Base-by-base conservation (phyloP, 2,329 filamentous ascomycete species). In the Stagonosporopsis cucurbitacearum region DNA sequence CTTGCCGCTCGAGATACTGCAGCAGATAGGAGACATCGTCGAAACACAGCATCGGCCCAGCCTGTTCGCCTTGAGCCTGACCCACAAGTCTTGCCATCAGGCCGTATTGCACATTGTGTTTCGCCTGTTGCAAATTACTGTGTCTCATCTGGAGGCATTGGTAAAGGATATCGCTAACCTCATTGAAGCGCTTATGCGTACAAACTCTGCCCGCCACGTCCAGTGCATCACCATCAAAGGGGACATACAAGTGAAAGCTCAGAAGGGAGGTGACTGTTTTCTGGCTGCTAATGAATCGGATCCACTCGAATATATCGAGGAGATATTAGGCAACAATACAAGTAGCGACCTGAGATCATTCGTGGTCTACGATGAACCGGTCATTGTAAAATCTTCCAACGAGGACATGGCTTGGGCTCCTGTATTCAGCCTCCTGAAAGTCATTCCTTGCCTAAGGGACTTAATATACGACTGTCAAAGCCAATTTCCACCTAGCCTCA, bases 391-490 rank as follows among this genome's bases (percentile, higher is more conserved):
- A 22, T 57, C 30, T 40, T 64, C 61, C 25, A 37, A 57, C 17
- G 59, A 67, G 39, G 65, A 65, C 48, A 56, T 56, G 43, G 57
- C 58, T 47, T 67, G 63, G 65, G 43, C 57, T 53, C 65, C 63
- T 3, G 33, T 67, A 26, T 49, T 63, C 15, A 56, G 37, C 48
- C 49, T 67, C 41, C 40, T 67, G 15, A 36, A 55, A 51, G 44
- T 33, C 15, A 54, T 54, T 54, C 40, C 45, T 49, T 28, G 44
- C 49, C 45, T 65, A 12, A 57, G 35, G 36, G 60, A 62, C 49
- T 50, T 67, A 25, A 43, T 66, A 28, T 67, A 65, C 47, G 58
- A 67, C 46, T 67, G 62, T 52, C 32, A 60, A 28, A 67, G 45
- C 44, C 62, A 65, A 51, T 50, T 50, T 20, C 65, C 63, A 25